Conservation (phyloP, 805 yeast species). For the Scheffersomyces coipomensis region DNA sequence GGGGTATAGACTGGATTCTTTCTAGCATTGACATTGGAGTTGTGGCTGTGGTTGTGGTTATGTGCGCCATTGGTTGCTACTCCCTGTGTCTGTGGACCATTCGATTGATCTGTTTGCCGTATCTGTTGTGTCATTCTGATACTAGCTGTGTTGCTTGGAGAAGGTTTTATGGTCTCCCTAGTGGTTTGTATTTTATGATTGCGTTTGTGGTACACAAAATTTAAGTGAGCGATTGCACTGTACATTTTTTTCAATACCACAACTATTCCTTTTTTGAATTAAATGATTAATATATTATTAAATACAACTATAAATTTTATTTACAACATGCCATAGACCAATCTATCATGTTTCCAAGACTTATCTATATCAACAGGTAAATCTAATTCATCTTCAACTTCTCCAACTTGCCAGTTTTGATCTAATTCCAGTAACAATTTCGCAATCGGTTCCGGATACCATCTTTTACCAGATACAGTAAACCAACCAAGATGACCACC, state of each 20-base stretch:
- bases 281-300: no score
- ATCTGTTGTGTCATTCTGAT: neutral
- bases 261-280: no score
- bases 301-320: no score
- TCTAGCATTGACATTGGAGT: neutral
- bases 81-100: no score
- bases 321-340: conserved; percentile 10
- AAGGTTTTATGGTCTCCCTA: no score
- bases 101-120: no score
- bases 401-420: conserved; percentile 21
- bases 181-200: no score
- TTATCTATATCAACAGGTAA: conserved; percentile 29
- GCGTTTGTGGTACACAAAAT: no score
- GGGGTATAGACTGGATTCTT: neutral
- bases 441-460: conserved; percentile 40
- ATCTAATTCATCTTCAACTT: conserved; percentile 9
- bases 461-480: conserved; percentile 26
- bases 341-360: conserved; percentile 35
- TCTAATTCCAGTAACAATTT: conserved; percentile 31
- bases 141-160: neutral
- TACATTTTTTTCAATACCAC: no score
- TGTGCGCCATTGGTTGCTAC: neutral
- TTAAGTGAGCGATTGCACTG: no score
- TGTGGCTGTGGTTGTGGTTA: neutral
- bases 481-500: conserved; percentile 74